These are phyloP conservation scores for Tremella yokohamensis DNA, from an alignment of 768 basidiomycete genomes.

Conservation along the genomic window DNA sequence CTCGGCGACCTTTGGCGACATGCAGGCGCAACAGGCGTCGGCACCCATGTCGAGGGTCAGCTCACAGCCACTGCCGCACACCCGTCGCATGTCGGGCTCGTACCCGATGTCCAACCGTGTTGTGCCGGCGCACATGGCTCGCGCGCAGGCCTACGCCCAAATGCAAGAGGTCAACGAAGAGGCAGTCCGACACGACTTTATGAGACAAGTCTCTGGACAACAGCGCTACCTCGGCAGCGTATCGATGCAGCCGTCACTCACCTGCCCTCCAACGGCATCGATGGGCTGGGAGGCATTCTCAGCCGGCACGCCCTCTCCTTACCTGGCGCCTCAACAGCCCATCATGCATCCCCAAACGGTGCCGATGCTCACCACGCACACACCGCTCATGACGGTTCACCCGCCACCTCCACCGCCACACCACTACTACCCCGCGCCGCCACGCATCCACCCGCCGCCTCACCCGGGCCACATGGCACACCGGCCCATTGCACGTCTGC, in stretches of 20 bases:
- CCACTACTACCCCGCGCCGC: slow-evolving; percentile 17
- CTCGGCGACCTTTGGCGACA: slow-evolving; percentile 26
- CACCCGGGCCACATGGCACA: slow-evolving; percentile 19
- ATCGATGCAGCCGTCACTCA: slow-evolving; percentile 24
- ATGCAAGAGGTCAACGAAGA: slow-evolving; percentile 34
- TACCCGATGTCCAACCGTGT: slow-evolving; percentile 8
- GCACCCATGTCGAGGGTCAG: slow-evolving; percentile 35
- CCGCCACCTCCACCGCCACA: slow-evolving; percentile 37
- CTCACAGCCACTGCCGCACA: slow-evolving; percentile 35
- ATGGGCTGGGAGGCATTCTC: slow-evolving; percentile 42
- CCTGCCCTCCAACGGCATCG: slow-evolving; percentile 21
- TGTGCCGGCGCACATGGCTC: slow-evolving; percentile 25
- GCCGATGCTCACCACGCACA: slow-evolving; percentile 9
- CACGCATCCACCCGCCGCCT: slow-evolving; percentile 39
- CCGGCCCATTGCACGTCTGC: slow-evolving; percentile 34
- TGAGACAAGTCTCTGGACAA: slow-evolving; percentile 14
- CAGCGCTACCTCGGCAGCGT: slow-evolving; percentile 33
- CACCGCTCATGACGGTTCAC: slow-evolving; percentile 38
- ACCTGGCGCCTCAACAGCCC: not conserved
- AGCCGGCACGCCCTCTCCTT: slow-evolving; percentile 17
- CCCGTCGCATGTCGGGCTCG: slow-evolving; percentile 7
- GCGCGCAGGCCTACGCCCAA: slow-evolving; percentile 38
- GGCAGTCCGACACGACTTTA: slow-evolving; percentile 20
- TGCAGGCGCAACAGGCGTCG: slow-evolving; percentile 7
- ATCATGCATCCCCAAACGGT: not conserved